Evolutionary conservation across 768 basidiomycete species (phyloP).

Genomic region (Termitomyces sp.): DNA sequence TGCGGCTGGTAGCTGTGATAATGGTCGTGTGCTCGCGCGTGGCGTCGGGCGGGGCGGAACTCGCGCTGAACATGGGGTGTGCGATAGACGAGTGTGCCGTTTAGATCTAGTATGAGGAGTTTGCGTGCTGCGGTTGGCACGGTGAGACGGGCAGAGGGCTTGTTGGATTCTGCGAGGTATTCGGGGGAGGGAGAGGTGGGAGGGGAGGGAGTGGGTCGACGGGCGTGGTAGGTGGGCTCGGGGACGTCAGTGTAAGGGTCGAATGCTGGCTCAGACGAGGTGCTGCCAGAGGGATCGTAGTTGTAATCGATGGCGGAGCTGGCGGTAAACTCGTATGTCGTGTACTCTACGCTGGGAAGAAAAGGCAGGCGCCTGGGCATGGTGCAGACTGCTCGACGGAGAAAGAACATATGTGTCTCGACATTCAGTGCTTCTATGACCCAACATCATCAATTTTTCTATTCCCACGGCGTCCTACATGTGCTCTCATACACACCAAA

Average conservation of each 20-base stretch:
- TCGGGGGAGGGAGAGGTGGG: conserved; percentile 19
- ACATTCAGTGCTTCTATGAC: too few species aligned
- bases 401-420: too few species aligned
- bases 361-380: background rate
- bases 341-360: background rate
- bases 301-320: conserved; percentile 19
- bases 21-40: background rate
- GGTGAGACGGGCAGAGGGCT: conserved; percentile 21
- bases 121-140: conserved; percentile 38
- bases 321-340: conserved; percentile 9
- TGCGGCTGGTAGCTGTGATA: background rate
- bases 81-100: conserved; percentile 68
- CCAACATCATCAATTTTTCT: too few species aligned
- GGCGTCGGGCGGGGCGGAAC: conserved; percentile 6
- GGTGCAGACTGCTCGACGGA: too few species aligned
- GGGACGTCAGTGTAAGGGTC: conserved; percentile 19
- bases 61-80: conserved; percentile 27
- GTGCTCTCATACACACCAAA: too few species aligned
- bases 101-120: conserved; percentile 69
- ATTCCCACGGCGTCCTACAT: too few species aligned
- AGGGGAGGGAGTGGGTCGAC: background rate
- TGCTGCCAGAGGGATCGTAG: conserved; percentile 18
- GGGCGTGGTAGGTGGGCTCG: background rate
- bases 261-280: background rate
- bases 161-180: conserved; percentile 25